Evolutionary conservation across 2,329 filamentous ascomycete species (phyloP), one percentile per base, ranked within the genome.

Genomic region (Pseudogymnoascus sp.): DNA sequence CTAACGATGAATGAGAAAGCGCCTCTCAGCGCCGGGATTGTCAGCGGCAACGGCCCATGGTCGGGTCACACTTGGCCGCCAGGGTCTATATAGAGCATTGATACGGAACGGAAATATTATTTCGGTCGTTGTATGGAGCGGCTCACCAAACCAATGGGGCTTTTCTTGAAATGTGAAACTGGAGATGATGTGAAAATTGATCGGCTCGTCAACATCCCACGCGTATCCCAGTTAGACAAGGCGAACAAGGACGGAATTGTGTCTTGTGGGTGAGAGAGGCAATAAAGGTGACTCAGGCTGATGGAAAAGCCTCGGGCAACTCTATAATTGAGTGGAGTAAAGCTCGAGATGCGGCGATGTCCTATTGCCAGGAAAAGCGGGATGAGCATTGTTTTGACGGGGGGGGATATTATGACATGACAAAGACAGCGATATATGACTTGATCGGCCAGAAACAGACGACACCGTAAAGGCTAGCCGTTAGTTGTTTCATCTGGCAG

Each of bases 221-320:
- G 69, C 16, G 55, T 1, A 66, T 72, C 4, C 73, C 74, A 4
- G 63, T 78, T 5, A 63, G 74, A 3, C 69, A 75, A 55, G 64
- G 66, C 49, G 71, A 78, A 43, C 69, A 70, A 6, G 67, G 65
- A 45, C 80, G 75, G 73, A 72, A 71, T n/a, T 78, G 75, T 63
- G 72, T 73, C 4, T 69, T 68, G 3, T 80, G 77, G 77, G 68
- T 77, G 6, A 69, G 66, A 5, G 66, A 73, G 19, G 77, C 70
- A 0, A 58, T 80, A 16, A 49, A 29, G 0, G 70, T 64, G 16
- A 68, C 80, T 11, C 65, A 67, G 16, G 64, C 65, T 4, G 75
- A 79, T 63, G 72, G 73, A 1, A 73, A 68, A 55, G 71, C 69
- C 21, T 69, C 79, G 4, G 76, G 77, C 1, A 76, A 74, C 0